A percentile compares a stretch with the other conserved stretches of the same genome.
phyloP scores from a whole-genome alignment of 352 stramenopile genomes.

The Pythium utonaiense region DNA sequence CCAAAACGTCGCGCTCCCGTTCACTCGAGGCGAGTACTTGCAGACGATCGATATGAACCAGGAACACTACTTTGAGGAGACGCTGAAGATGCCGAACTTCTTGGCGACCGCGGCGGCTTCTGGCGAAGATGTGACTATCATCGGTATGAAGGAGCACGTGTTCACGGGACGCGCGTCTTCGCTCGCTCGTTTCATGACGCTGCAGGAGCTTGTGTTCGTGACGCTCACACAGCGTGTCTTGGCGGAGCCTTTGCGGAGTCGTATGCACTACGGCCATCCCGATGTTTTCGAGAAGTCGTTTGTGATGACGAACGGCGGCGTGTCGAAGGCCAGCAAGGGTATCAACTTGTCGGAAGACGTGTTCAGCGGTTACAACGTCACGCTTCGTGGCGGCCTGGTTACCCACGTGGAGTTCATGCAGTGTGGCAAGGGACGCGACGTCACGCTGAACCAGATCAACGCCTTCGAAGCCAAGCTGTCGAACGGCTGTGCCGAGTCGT shows the following conservation, averaged over 20 bases:
- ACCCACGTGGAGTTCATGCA: constrained; percentile 89
- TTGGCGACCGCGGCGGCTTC: constrained; percentile 56
- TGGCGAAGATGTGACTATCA: constrained; percentile 74
- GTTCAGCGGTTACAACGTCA: constrained; percentile 87
- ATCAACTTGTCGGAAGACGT: constrained; percentile 90
- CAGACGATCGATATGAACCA: constrained; percentile 92
- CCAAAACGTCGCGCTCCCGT: constrained; percentile 85
- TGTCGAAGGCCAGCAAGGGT: constrained; percentile 85
- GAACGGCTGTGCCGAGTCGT: constrained; percentile 80
- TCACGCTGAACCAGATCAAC: constrained; percentile 87
- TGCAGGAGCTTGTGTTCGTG: constrained; percentile 86
- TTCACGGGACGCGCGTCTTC: constrained; percentile 86
- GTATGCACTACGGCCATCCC: constrained; percentile 87
- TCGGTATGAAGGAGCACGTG: constrained; percentile 89
- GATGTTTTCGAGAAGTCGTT: constrained; percentile 89
- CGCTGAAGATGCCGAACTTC: constrained; percentile 87
- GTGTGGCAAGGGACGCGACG: constrained; percentile 84
- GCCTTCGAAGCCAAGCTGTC: constrained; percentile 87
- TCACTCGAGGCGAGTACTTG: constrained; percentile 83
- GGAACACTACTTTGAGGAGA: constrained; percentile 87
- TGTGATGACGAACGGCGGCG: constrained; percentile 75
- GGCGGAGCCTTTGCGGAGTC: constrained; percentile 63
- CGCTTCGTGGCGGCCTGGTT: constrained; percentile 71
- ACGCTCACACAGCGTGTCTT: constrained; percentile 83
- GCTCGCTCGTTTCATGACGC: constrained; percentile 83